Evolutionary conservation across 805 yeast genomes (phyloP).

Genomic region (Saturnispora bothae): DNA sequence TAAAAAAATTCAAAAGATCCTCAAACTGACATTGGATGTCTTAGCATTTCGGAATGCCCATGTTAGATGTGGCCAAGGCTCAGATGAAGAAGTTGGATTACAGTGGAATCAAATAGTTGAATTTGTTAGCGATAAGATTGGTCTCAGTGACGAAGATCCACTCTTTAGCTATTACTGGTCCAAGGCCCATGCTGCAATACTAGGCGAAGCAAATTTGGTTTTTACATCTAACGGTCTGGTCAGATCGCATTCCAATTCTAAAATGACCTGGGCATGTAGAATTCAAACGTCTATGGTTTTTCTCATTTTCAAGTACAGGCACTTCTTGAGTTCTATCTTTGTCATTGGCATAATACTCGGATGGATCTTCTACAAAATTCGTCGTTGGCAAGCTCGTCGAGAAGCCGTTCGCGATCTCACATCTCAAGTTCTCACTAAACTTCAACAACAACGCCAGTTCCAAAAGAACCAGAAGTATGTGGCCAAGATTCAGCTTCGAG

Average conservation of each 20-base stretch:
- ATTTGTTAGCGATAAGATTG: constrained; percentile 42
- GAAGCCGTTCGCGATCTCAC: constrained; percentile 36
- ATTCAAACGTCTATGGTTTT: constrained; percentile 18
- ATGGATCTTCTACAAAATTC: constrained; percentile 26
- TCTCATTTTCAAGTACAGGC: constrained; percentile 17
- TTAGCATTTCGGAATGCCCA: constrained; percentile 66
- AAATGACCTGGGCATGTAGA: constrained; percentile 21
- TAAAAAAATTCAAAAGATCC: constrained; percentile 55
- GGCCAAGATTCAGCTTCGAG: constrained; percentile 66
- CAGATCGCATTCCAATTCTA: constrained; percentile 22
- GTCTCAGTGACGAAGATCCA: constrained; percentile 13
- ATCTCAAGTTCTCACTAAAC: constrained; percentile 37
- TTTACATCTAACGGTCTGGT: constrained; percentile 12
- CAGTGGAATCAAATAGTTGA: constrained; percentile 57
- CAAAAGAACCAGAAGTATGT: constrained; percentile 34
- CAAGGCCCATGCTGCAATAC: constrained; percentile 14
- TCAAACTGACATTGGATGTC: constrained; percentile 52
- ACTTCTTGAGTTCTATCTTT: constrained; percentile 13
- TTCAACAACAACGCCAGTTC: constrained; percentile 35
- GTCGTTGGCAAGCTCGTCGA: constrained; percentile 29
- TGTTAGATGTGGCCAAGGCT: constrained; percentile 27
- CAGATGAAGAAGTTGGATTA: constrained; percentile 25
- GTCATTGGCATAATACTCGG: constrained; percentile 4
- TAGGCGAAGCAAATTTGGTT: constrained; percentile 15
- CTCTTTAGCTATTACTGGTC: constrained; percentile 21